Conservation (phyloP, 257 asterid species). For the Solanum medicagineum region DNA sequence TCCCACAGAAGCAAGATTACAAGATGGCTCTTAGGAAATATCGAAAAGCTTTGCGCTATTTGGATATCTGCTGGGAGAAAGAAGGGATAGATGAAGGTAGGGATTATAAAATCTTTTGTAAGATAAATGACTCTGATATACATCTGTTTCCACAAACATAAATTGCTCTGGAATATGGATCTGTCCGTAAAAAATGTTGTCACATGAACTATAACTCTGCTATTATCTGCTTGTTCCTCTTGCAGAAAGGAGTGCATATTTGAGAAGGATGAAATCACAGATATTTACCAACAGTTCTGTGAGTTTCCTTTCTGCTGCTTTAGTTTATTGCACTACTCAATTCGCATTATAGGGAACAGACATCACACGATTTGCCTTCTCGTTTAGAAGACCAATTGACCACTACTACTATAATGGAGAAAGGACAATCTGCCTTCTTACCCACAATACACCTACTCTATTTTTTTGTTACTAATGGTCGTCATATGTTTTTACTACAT, state of each 20-base stretch:
- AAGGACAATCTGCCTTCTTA: too few relatives aligned
- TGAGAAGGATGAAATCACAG: conserved; percentile 82
- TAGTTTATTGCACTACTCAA: neutral
- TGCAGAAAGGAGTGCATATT: conserved; percentile 48
- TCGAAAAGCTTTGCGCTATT: conserved; percentile 86
- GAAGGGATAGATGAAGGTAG: conserved; percentile 92
- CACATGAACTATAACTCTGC: neutral
- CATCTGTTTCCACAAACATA: neutral
- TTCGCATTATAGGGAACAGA: neutral
- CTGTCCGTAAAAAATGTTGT: neutral
- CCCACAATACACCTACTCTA: neutral
- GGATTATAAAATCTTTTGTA: neutral
- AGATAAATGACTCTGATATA: neutral
- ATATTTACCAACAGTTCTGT: conserved; percentile 93
- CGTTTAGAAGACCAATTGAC: neutral
- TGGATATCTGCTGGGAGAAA: conserved; percentile 96
- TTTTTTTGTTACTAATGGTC: neutral
- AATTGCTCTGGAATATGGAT: neutral
- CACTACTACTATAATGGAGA: too few relatives aligned
- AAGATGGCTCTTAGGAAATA: conserved; percentile 95
- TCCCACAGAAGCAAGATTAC: conserved; percentile 84
- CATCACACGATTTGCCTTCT: neutral
- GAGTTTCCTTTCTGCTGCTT: conserved; percentile 26
- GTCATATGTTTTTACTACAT: neutral
- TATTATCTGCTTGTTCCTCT: neutral